Percentiles rank a stretch among this genome's conserved stretches.
These are phyloP conservation scores for Fusarium oxysporum DNA, from an alignment of 2,329 filamentous ascomycete genomes.

Conservation along the genomic window DNA sequence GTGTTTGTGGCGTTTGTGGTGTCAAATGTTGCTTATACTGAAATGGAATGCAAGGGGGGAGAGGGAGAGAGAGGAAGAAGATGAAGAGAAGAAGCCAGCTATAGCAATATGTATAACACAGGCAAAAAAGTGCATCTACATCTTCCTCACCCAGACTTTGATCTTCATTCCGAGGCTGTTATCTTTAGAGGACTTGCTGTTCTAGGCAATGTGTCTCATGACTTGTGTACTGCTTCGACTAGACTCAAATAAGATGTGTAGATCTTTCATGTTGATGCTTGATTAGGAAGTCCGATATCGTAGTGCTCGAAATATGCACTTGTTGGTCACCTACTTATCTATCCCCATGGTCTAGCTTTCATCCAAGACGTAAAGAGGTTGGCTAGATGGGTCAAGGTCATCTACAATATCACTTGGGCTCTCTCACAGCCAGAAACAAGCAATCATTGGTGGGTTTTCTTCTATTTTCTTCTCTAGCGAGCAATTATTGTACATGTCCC, in stretches of 20 bases:
- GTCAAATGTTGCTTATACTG: not conserved
- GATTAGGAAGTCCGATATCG: constrained; percentile 16
- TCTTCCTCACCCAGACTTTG: not conserved
- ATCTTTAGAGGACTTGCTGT: not conserved
- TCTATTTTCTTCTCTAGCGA: not conserved
- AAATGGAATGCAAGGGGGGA: not conserved
- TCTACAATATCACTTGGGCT: not conserved
- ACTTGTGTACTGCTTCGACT: constrained; percentile 6
- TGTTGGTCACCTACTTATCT: not conserved
- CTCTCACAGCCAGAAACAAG: not conserved
- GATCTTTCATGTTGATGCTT: not conserved
- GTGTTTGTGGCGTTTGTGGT: not conserved
- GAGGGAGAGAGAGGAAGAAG: not conserved
- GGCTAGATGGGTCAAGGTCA: not conserved
- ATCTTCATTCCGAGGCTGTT: not conserved
- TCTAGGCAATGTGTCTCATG: constrained; percentile 27
- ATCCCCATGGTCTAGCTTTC: not conserved
- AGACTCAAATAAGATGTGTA: not conserved
- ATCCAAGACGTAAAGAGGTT: not conserved
- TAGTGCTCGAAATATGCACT: not conserved
- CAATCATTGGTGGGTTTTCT: not conserved
- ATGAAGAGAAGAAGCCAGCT: too few species aligned
- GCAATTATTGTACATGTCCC: constrained; percentile 3
- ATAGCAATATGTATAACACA: not conserved
- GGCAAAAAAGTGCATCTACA: not conserved